Evolutionary conservation across 305 asterid species (phyloP).

Genomic region (Caryopteris hybrid): DNA sequence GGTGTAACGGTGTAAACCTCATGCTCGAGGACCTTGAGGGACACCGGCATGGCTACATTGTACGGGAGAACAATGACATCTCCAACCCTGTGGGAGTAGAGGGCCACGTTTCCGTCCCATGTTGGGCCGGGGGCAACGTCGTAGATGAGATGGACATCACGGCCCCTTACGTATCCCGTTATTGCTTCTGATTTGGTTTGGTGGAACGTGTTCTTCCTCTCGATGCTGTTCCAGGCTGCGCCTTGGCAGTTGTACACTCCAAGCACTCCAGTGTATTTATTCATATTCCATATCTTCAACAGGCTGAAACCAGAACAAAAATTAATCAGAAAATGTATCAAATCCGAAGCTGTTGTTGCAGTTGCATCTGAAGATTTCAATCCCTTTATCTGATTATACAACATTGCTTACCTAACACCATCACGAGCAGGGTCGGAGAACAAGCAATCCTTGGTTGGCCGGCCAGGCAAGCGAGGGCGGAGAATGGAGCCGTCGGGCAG

Average conservation of each 20-base stretch:
- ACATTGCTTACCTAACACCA: conserved; percentile 56
- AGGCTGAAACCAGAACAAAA: conserved; percentile 36
- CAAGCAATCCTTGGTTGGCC: conserved; percentile 85
- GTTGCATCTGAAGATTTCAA: background rate
- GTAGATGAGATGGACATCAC: conserved; percentile 67
- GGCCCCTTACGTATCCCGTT: conserved; percentile 57
- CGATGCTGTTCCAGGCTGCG: conserved; percentile 80
- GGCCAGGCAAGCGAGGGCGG: conserved; percentile 78
- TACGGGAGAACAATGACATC: conserved; percentile 39
- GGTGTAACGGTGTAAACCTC: conserved; percentile 74
- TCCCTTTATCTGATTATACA: background rate
- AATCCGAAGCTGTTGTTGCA: background rate
- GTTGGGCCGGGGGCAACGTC: conserved; percentile 46
- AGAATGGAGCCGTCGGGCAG: conserved; percentile 81
- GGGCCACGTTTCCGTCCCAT: conserved; percentile 64
- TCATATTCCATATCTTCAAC: conserved; percentile 91
- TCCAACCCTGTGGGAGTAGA: conserved; percentile 41
- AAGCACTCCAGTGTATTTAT: conserved; percentile 71
- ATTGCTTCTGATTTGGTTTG: conserved; percentile 54
- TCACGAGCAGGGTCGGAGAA: conserved; percentile 89
- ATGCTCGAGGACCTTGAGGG: conserved; percentile 79
- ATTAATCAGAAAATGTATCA: conserved; percentile 1
- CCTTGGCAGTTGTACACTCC: conserved; percentile 95
- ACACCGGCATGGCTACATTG: conserved; percentile 56
- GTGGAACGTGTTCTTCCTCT: conserved; percentile 76